phyloP scores from a whole-genome alignment of 1,139 yeast genomes.

The Blastobotrys serpentis region DNA sequence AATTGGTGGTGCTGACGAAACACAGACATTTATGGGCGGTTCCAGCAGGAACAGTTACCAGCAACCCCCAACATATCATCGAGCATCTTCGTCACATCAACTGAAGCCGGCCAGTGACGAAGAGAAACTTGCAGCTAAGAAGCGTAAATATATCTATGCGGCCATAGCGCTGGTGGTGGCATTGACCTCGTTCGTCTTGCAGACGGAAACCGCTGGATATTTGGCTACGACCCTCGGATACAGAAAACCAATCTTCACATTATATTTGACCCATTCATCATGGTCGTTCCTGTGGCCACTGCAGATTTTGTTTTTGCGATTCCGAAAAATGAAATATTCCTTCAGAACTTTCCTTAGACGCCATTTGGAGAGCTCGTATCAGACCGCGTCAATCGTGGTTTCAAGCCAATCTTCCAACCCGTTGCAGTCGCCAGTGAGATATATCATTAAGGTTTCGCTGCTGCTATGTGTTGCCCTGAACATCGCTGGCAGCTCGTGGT shows the following conservation, averaged over 20 bases:
- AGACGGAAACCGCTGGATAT: conserved; percentile 78
- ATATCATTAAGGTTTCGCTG: conserved; percentile 48
- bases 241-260: conserved; percentile 66
- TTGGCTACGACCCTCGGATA: conserved; percentile 58
- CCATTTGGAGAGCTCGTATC: conserved; percentile 52
- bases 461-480: conserved; percentile 60
- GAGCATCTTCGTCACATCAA: conserved; percentile 14
- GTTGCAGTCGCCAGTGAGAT: conserved; percentile 45
- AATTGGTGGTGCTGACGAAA: neutral
- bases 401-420: conserved; percentile 35
- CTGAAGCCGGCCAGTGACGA: conserved; percentile 14
- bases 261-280: conserved; percentile 72
- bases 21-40: conserved; percentile 1
- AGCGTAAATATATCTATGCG: conserved; percentile 38
- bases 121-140: conserved; percentile 18
- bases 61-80: conserved; percentile 7
- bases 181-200: conserved; percentile 64
- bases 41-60: conserved; percentile 2
- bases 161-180: conserved; percentile 58
- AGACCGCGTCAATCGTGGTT: conserved; percentile 48
- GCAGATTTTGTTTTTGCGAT: conserved; percentile 49
- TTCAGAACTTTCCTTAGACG: conserved; percentile 43
- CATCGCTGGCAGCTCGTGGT: conserved; percentile 83
- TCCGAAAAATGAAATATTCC: conserved; percentile 38
- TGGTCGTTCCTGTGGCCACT: conserved; percentile 77